Evolutionary conservation across 371 early-diverging fungal genomes (phyloP).

Genomic region (Fennellomyces sp.): DNA sequence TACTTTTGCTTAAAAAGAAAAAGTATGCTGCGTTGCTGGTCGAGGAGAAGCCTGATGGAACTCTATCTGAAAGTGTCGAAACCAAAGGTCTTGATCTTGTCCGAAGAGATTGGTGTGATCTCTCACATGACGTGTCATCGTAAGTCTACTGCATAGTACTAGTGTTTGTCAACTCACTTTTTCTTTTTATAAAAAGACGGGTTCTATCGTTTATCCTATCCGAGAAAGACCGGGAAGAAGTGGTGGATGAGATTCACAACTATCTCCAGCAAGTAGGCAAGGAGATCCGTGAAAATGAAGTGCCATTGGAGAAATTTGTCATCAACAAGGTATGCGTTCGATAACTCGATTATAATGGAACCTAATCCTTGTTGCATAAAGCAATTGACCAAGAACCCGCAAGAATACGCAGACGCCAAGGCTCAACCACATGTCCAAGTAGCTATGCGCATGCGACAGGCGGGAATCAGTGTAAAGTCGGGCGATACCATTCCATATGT

Average conservation of each 20-base stretch:
- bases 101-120: slow-evolving; percentile 97
- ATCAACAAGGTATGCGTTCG: slow-evolving; percentile 81
- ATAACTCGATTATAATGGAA: background rate
- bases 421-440: slow-evolving; percentile 97
- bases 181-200: slow-evolving; percentile 42
- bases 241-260: slow-evolving; percentile 75
- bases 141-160: slow-evolving; percentile 34
- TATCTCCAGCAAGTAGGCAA: slow-evolving; percentile 73
- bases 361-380: slow-evolving; percentile 16
- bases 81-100: slow-evolving; percentile 99
- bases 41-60: slow-evolving; percentile 65
- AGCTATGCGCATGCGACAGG: slow-evolving; percentile 82
- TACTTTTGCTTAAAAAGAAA: slow-evolving; percentile 99
- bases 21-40: slow-evolving; percentile 97
- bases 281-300: slow-evolving; percentile 71
- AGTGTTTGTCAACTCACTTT: background rate
- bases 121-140: slow-evolving; percentile 88
- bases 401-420: slow-evolving; percentile 90
- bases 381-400: slow-evolving; percentile 92
- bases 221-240: slow-evolving; percentile 73
- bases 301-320: slow-evolving; percentile 86
- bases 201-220: slow-evolving; percentile 84
- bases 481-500: slow-evolving; percentile 98
- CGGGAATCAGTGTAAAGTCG: slow-evolving; percentile 71
- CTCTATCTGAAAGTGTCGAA: slow-evolving; percentile 73